Evolutionary conservation across 331 rosid genomes (phyloP).

Genomic region (Telfairia occidentalis): DNA sequence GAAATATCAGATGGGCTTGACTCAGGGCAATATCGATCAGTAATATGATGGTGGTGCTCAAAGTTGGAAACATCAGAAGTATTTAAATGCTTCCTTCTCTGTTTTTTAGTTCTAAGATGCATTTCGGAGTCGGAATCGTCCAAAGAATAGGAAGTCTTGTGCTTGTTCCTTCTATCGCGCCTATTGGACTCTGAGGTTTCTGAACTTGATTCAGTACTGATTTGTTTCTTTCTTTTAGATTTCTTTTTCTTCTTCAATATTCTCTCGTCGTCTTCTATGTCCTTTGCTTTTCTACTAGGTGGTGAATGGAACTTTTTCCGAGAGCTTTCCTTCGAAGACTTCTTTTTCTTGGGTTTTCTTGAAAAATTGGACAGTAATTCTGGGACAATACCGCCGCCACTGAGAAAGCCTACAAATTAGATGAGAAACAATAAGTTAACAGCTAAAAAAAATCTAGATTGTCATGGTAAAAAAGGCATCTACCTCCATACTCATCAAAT

Average conservation of each 20-base stretch:
- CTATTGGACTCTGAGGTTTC: slow-evolving; percentile 35
- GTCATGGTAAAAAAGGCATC: slow-evolving; percentile 2
- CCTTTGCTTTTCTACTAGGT: slow-evolving; percentile 16
- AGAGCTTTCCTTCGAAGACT: slow-evolving; percentile 42
- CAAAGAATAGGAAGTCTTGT: slow-evolving; percentile 21
- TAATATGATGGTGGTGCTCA: slow-evolving; percentile 20
- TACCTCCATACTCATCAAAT: slow-evolving; percentile 98
- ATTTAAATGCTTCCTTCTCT: slow-evolving; percentile 16
- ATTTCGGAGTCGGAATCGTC: slow-evolving; percentile 31
- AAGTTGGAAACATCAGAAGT: slow-evolving; percentile 13
- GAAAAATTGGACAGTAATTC: slow-evolving; percentile 55
- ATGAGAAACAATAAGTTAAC: not conserved
- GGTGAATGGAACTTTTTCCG: slow-evolving; percentile 29
- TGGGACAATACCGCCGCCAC: slow-evolving; percentile 52
- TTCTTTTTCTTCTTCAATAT: slow-evolving; percentile 29
- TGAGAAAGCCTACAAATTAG: slow-evolving; percentile 56
- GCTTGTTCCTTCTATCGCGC: slow-evolving; percentile 27
- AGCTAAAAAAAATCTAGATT: not conserved
- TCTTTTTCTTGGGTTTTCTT: slow-evolving; percentile 47
- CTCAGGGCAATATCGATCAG: slow-evolving; percentile 5
- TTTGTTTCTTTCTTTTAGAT: slow-evolving; percentile 24
- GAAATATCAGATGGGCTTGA: slow-evolving; percentile 8
- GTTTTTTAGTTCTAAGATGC: slow-evolving; percentile 12
- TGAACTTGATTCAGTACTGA: slow-evolving; percentile 35
- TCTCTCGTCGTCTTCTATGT: slow-evolving; percentile 35